Conservation (phyloP, 805 yeast species). For the Yamadazyma endophytica region DNA sequence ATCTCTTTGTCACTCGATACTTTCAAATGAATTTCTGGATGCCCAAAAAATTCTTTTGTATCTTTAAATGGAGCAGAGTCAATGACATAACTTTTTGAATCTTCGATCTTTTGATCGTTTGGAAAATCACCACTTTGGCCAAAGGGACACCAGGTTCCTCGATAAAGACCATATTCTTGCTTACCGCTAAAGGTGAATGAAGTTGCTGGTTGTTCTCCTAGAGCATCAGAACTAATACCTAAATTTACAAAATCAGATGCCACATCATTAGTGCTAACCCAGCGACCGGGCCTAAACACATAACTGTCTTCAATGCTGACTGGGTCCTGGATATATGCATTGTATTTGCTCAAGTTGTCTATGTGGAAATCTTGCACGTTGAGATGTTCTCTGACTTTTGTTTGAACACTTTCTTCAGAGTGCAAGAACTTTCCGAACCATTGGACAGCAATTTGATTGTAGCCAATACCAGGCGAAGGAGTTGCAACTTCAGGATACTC, state of each 20-base stretch:
- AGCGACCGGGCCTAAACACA: conserved; percentile 31
- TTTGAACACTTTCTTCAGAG: conserved; percentile 11
- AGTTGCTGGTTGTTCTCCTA: not conserved
- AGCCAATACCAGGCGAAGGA: conserved; percentile 43
- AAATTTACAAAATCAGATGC: not conserved
- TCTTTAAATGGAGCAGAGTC: conserved; percentile 23
- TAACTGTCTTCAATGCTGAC: conserved; percentile 34
- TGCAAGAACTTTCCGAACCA: conserved; percentile 40
- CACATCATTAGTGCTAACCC: conserved; percentile 23
- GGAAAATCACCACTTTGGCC: conserved; percentile 46
- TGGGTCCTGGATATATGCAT: conserved; percentile 42
- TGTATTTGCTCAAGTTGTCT: conserved; percentile 1
- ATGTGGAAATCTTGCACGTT: conserved; percentile 2
- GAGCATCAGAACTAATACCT: not conserved
- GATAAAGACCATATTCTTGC: conserved; percentile 38
- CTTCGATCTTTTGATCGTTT: conserved; percentile 40
- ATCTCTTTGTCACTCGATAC: conserved; percentile 32
- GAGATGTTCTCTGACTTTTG: not conserved
- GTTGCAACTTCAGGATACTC: conserved; percentile 47
- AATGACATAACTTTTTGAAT: conserved; percentile 33
- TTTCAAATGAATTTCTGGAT: conserved; percentile 27
- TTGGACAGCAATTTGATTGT: conserved; percentile 34
- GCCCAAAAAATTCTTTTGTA: conserved; percentile 29
- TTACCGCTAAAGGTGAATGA: conserved; percentile 22
- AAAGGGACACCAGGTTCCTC: conserved; percentile 46